Evolutionary conservation across 495 filamentous ascomycete species (phyloP).

Genomic region (Collariella sp.): DNA sequence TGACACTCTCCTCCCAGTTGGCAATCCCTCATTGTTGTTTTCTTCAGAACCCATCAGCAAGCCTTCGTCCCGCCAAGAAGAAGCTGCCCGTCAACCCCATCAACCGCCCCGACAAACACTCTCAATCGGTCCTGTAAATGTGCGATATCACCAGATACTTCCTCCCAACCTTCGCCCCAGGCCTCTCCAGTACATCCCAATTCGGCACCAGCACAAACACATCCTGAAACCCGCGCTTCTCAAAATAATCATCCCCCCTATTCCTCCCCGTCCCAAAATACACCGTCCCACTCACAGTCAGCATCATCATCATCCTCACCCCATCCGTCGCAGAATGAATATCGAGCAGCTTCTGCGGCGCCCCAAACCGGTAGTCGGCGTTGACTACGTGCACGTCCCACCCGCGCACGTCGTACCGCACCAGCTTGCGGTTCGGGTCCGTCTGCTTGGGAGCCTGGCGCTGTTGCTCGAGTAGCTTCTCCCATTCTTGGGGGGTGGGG

Average conservation of each 20-base stretch:
- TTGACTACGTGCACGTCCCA: constrained; percentile 71
- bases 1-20: no score
- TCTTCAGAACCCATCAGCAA: no score
- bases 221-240: constrained; percentile 62
- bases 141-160: constrained; percentile 66
- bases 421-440: constrained; percentile 5
- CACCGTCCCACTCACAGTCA: constrained; percentile 60
- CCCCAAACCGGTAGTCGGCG: constrained; percentile 44
- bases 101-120: not conserved
- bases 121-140: constrained; percentile 48
- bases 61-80: not conserved
- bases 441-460: constrained; percentile 11
- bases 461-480: constrained; percentile 31
- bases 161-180: constrained; percentile 29
- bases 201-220: constrained; percentile 72
- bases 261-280: constrained; percentile 9
- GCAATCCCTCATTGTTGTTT: no score
- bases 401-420: constrained; percentile 51
- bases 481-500: constrained; percentile 31
- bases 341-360: constrained; percentile 21
- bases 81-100: not conserved
- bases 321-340: constrained; percentile 22
- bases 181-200: constrained; percentile 41
- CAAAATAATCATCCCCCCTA: constrained; percentile 31
- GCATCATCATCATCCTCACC: constrained; percentile 57